Percentiles rank a stretch among this genome's conserved stretches.
Conservation (phyloP, 306 rosid genomes). For the Trifolium repens region DNA sequence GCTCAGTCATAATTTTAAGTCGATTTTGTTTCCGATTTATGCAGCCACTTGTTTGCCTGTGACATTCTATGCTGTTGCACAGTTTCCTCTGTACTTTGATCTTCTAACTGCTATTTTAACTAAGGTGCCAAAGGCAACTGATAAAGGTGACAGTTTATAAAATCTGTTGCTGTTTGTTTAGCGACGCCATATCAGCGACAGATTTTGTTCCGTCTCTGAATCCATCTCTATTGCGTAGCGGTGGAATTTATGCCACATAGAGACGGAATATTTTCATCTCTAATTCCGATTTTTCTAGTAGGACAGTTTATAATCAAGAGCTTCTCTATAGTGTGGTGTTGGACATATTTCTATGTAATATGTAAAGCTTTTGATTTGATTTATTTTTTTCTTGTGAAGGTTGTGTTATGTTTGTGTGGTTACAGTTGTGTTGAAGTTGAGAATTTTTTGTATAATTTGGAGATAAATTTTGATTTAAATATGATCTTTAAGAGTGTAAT, state of each 20-base stretch:
- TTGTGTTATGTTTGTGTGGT: not conserved
- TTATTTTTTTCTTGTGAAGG: not conserved
- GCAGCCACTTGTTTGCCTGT: slow-evolving; percentile 51
- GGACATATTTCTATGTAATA: not conserved
- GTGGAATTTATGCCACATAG: too few species aligned
- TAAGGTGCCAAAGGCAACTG: slow-evolving; percentile 42
- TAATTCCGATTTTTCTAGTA: too few species aligned
- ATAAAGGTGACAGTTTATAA: slow-evolving; percentile 17
- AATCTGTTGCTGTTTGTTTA: too few species aligned
- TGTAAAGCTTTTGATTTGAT: not conserved
- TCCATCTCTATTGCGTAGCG: too few species aligned
- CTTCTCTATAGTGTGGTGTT: not conserved
- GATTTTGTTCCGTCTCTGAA: too few species aligned
- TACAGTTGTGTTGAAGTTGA: not conserved
- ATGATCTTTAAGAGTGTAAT: not conserved
- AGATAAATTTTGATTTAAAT: not conserved
- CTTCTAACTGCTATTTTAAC: slow-evolving; percentile 48
- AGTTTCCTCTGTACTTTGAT: slow-evolving; percentile 62
- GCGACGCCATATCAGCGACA: too few species aligned
- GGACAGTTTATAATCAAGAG: not conserved
- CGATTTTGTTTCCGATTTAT: slow-evolving; percentile 46
- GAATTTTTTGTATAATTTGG: not conserved
- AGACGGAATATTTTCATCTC: too few species aligned
- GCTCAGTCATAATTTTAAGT: slow-evolving; percentile 39
- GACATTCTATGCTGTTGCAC: slow-evolving; percentile 55